Evolutionary conservation across 1,284 basidiomycete genomes (phyloP), one percentile per base, ranked within the genome.

Genomic region (Takashimella koratensis): DNA sequence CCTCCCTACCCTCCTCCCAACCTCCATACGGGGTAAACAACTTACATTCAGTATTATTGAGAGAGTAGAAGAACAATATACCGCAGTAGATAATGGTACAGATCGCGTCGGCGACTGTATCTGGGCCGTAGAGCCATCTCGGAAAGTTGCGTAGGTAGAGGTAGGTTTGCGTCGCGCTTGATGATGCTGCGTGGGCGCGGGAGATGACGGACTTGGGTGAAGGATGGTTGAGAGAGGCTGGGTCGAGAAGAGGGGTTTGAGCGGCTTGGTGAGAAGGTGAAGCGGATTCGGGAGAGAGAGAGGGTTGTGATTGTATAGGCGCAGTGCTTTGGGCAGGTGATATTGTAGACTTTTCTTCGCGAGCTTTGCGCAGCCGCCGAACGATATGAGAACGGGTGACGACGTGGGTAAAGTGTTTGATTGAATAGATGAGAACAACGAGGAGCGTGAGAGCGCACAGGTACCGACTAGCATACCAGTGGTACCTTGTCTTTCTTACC

Each of bases 81-180:
- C 20, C 42, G 19, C 54, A 57, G 46, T 71, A 71, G 6, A 55
- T 13, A 1, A 55, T 42, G 1, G 67, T 62, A 43, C 59, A 65
- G 6, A 59, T 4, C 0, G 57, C 58, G 25, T 71, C 69, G 25
- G 52, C 53, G 19, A 60, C n/a, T 5, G 63, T 66, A 10, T 66
- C 63, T 16, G 64, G 62, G 4, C 56, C 59, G 48, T 67, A 68
- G 3, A 67, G 48, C 66, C 66, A 71, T 12, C 43, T 26, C 4
- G 69, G 67, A 20, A 69, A 52, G 8, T 52, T 60, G 22, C 51
- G 47, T 19, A 67, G 51, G 48, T 65, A 64, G 49, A 66, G 48
- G 5, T 36, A 36, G 20, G 22, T 36, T n/a, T 27, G 12, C n/a
- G 22, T 27, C 8, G 22, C 16, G 20, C 19, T 43, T 43, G 6